Evolutionary conservation across 108 stramenopile genomes (phyloP).

Genomic region (Pseudonitzschia delicatissima): DNA sequence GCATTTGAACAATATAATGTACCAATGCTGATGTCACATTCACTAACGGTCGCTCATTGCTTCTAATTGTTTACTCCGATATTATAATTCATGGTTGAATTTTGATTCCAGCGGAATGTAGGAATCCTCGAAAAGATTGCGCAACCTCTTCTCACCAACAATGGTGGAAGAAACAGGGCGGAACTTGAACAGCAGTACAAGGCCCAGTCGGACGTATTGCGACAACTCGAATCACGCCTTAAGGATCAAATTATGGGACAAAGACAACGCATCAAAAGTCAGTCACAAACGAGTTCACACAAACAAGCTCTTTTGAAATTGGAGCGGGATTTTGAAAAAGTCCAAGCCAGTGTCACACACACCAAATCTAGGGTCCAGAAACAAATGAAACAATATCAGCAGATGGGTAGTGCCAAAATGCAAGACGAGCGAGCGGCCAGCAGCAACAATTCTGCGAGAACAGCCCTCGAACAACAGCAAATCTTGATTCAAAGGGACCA

Average conservation of each 20-base stretch:
- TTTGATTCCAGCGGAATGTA: conserved; percentile 81
- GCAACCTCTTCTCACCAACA: conserved; percentile 31
- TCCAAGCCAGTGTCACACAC: conserved; percentile 28
- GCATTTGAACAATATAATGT: no score
- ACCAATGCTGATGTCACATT: no score
- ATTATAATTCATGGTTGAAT: no score
- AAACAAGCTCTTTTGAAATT: conserved; percentile 49
- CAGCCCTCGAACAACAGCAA: conserved; percentile 41
- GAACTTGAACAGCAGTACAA: conserved; percentile 75
- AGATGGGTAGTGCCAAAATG: conserved; percentile 9
- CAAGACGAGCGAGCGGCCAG: neutral
- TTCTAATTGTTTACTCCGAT: no score
- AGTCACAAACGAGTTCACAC: conserved; percentile 18
- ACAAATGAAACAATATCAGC: conserved; percentile 34
- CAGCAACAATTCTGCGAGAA: conserved; percentile 29
- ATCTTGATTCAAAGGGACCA: conserved; percentile 75
- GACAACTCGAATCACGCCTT: conserved; percentile 56
- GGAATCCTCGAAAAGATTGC: conserved; percentile 78
- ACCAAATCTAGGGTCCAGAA: conserved; percentile 18
- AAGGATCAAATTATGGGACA: conserved; percentile 44
- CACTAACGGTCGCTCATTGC: no score
- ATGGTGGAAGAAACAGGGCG: conserved; percentile 23
- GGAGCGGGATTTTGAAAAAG: conserved; percentile 67
- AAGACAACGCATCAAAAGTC: conserved; percentile 19
- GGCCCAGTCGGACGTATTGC: conserved; percentile 70